Evolutionary conservation across 2,329 filamentous ascomycete genomes (phyloP).

Genomic region (Sporothrix brasiliensis): DNA sequence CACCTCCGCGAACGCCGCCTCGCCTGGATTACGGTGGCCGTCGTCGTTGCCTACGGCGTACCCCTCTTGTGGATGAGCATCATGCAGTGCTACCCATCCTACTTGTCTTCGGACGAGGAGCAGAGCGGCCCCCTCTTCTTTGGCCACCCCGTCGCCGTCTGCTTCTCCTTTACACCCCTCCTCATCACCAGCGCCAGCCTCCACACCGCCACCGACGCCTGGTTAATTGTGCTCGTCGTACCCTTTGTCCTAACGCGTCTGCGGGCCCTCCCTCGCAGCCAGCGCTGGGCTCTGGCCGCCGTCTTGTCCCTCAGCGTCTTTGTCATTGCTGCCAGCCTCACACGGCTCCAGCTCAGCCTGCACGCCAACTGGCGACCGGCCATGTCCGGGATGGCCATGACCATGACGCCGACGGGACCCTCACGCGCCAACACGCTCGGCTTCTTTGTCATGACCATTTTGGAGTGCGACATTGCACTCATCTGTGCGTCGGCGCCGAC

Average conservation of each 20-base stretch:
- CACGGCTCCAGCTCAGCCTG: conserved; percentile 42
- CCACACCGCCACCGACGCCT: conserved; percentile 52
- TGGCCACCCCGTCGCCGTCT: conserved; percentile 43
- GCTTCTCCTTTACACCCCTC: conserved; percentile 48
- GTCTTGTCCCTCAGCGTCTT: conserved; percentile 53
- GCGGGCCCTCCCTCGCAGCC: conserved; percentile 44
- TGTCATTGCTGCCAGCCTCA: conserved; percentile 44
- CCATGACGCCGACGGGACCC: background rate
- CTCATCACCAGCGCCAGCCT: conserved; percentile 50
- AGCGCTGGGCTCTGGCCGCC: conserved; percentile 49
- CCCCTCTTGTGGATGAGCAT: conserved; percentile 46
- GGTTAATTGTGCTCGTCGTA: conserved; percentile 50
- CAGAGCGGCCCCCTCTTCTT: conserved; percentile 38
- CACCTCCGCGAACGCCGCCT: conserved; percentile 42
- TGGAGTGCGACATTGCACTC: conserved; percentile 45
- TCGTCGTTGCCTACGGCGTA: conserved; percentile 44
- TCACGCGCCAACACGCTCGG: conserved; percentile 38
- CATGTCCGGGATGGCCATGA: background rate
- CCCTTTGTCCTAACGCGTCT: conserved; percentile 46
- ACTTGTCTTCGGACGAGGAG: conserved; percentile 36
- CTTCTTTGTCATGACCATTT: conserved; percentile 46
- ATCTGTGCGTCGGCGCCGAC: conserved; percentile 45
- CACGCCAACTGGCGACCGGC: conserved; percentile 36
- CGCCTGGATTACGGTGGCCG: conserved; percentile 43
- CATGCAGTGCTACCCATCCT: conserved; percentile 49